Evolutionary conservation across 108 stramenopile species (phyloP).

Genomic region (Nannochloropsis gaditana): DNA sequence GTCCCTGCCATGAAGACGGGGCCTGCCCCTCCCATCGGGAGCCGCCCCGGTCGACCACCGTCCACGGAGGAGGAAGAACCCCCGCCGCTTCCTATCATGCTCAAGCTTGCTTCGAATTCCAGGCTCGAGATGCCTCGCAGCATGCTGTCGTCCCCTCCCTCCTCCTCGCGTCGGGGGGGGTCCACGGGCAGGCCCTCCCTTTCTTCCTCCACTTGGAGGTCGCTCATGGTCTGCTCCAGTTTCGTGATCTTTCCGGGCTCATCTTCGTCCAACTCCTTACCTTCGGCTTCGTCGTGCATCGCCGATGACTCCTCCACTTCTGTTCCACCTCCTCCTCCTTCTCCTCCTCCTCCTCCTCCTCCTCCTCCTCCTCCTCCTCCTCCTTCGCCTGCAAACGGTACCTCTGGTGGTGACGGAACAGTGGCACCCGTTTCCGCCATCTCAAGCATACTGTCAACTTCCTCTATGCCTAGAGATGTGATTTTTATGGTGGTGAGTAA

Average conservation of each 20-base stretch:
- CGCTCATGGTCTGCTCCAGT: conserved; percentile 19
- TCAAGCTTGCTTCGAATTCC: not conserved
- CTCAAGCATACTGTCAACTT: too few relatives aligned
- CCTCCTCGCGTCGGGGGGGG: not conserved
- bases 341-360: too few relatives aligned
- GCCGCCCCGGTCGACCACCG: not conserved
- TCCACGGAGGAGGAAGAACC: not conserved
- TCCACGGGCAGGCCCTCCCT: not conserved
- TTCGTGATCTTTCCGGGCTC: not conserved
- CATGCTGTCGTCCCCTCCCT: not conserved
- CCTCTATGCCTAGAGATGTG: too few relatives aligned
- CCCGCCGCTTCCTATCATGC: not conserved
- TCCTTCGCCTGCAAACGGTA: too few relatives aligned
- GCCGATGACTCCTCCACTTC: too few relatives aligned
- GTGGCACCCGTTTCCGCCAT: too few relatives aligned
- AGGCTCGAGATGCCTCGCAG: not conserved
- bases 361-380: too few relatives aligned
- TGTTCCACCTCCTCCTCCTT: too few relatives aligned
- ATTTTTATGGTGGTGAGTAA: too few relatives aligned
- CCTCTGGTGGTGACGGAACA: too few relatives aligned
- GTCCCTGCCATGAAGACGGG: not conserved
- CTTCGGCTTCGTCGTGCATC: not conserved
- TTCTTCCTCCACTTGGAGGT: not conserved
- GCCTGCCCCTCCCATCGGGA: not conserved
- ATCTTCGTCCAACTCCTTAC: not conserved